Evolutionary conservation across 345 rosid species (phyloP), one percentile per base, ranked within the genome.

Genomic region (Lepidium aucheri): DNA sequence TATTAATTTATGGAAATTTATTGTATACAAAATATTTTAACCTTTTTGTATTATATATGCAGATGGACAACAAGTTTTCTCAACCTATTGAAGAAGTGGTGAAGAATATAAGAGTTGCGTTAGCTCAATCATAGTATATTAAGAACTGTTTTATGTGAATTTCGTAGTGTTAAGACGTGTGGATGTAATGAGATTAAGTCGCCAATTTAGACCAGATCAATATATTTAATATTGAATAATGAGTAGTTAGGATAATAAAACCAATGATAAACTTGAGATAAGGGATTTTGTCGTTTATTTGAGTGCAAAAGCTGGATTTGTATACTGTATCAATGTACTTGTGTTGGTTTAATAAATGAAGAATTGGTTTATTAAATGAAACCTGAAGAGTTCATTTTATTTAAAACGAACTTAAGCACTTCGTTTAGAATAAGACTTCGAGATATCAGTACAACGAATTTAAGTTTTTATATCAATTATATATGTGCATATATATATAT

Each of bases 21-120:
- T 8, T 43, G 5, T 28, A 14, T 33, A 20, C 17, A 41, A 9
- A 50, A 10, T 47, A 42, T 22, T 10, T 34, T 20, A 38, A 28
- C 11, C 5, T 18, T 38, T 3, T 22, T 32, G 6, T 20, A 6
- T 16, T 18, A 1, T 18, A 41, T 52, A 10, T 61, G 65, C 41
- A 74, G 77, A 74, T 67, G 77, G 64, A 74, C 46, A 61, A 46
- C 4, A 67, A 61, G 0, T 39, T 74, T 32, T 60, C 64, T 46
- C 52, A 32, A 46, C 55, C 77, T 38, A 40, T 74, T 54, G 68
- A 74, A 53, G 77, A 74, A 28, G 53, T 74, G 2, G 77, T 74
- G 53, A 67, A 74, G 65, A 54, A 20, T 59, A 61, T 74, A 74
- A 74, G 59, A 54, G 32, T 53, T 61, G 65, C 77, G 1, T 67